Evolutionary conservation across 371 early-diverging fungal genomes (phyloP).

Genomic region (Smittium mucronatum): DNA sequence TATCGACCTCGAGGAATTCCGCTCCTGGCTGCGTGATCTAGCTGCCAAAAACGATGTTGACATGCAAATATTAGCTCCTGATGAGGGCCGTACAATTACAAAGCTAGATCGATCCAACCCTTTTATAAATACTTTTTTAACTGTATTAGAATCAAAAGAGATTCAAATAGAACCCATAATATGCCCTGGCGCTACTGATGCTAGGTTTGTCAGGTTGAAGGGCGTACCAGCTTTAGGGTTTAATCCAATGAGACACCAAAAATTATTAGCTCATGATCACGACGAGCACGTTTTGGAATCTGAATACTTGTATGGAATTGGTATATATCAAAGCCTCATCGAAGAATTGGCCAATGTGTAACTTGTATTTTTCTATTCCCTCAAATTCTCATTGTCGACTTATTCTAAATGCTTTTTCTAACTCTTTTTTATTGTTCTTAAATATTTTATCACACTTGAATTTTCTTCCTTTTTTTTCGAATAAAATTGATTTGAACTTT

Average conservation of each 20-base stretch:
- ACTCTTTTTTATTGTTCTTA: no score
- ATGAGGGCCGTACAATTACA: neutral
- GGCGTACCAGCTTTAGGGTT: constrained; percentile 63
- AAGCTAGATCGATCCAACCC: neutral
- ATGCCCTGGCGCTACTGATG: constrained; percentile 65
- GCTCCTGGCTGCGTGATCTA: constrained; percentile 37
- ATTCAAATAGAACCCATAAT: constrained; percentile 31
- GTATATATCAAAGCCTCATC: constrained; percentile 44
- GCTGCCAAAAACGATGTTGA: constrained; percentile 35
- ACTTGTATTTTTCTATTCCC: no score
- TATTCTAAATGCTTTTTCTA: no score
- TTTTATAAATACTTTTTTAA: neutral
- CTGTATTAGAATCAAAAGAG: neutral
- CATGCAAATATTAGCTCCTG: constrained; percentile 40
- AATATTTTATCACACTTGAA: no score
- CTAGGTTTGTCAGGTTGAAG: constrained; percentile 48
- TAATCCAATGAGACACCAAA: constrained; percentile 50
- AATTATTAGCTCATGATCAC: constrained; percentile 63
- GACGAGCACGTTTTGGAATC: constrained; percentile 61
- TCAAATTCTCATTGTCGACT: no score
- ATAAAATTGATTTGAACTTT: no score
- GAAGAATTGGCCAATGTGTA: constrained; percentile 26
- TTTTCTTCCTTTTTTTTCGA: no score
- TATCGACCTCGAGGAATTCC: constrained; percentile 42
- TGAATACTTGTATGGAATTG: constrained; percentile 48